These are phyloP conservation scores for Platanthera zijinensis DNA, from an alignment of 106 monocot genomes.

Conservation along the genomic window DNA sequence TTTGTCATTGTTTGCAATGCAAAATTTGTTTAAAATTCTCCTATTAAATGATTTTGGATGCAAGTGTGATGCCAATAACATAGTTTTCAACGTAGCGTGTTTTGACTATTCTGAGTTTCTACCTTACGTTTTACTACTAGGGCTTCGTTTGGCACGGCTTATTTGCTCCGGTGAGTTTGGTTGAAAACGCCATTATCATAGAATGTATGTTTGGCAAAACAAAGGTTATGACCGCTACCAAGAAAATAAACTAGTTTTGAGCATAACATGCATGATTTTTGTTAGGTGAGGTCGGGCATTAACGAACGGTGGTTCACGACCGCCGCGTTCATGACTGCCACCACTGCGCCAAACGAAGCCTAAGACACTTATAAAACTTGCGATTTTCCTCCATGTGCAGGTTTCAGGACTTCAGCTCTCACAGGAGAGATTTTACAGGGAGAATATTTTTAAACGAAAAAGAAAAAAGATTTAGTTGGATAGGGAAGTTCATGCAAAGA, in stretches of 20 bases:
- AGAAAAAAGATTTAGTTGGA: constrained; percentile 10
- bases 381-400: constrained; percentile 11
- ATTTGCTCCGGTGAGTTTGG: too few relatives aligned
- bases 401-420: constrained; percentile 37
- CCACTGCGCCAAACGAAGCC: too few relatives aligned
- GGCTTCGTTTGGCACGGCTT: not conserved
- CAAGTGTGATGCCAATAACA: not conserved
- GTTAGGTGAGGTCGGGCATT: too few relatives aligned
- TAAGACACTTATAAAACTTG: not conserved
- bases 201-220: too few relatives aligned
- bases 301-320: too few relatives aligned
- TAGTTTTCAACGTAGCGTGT: not conserved
- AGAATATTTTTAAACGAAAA: constrained; percentile 11
- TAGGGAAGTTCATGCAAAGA: constrained; percentile 9
- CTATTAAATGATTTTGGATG: not conserved
- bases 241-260: too few relatives aligned
- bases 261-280: too few relatives aligned
- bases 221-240: too few relatives aligned
- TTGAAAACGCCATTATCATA: too few relatives aligned
- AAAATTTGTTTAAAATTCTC: not conserved
- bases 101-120: not conserved
- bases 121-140: not conserved
- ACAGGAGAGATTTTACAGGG: constrained; percentile 20
- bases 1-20: not conserved
- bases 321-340: too few relatives aligned